Base-by-base conservation (phyloP, 1,284 basidiomycete genomes). In the Stygiomarasmius scandens region DNA sequence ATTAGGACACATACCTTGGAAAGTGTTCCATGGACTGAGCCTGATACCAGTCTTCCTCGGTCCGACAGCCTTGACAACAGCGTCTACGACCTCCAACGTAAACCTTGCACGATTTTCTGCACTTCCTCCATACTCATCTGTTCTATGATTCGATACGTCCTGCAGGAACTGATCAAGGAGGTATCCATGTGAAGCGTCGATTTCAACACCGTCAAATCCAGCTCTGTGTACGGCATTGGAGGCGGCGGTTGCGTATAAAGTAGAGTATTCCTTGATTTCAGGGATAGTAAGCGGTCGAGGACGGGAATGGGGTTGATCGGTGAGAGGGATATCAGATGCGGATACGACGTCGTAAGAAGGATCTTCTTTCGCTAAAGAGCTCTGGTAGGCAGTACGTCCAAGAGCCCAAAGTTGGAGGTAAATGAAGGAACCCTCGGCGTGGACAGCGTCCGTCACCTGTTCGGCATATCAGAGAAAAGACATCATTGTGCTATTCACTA, bases 51-150 rank as follows among this genome's bases (percentile, higher is more conserved):
- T 70, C 10, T 70, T 52, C 38, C 69, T 62, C n/a, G 64, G 62
- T 0, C 74, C 76, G 8, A 78, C 61, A 2, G 68, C 68, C 2
- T 63, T 58, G 1, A 61, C 63, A 9, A 78, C 64, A 0, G 65
- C 67, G 2, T 77, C 72, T 23, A 79, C 63, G 3, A 79, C 74
- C 63, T 71, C 70, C 58, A 81, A 70, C 1, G 71, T 64, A 47
- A 85, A 82, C n/a, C 77, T 70, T 1, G 69, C 61, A 43, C 82
- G 70, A 64, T 81, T 81, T 67, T 79, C 76, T 43, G 79, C 49
- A 10, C 71, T 73, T 1, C 81, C 81, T 5, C 82, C 81, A 66
- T 82, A 87, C 29, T 71, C 67, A 66, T 87, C 85, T 9, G 77
- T 80, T 34, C 83, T 74, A 24, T 77, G 68, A 69, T 85, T 85